Evolutionary conservation across 2,329 filamentous ascomycete species (phyloP), one percentile per base, ranked within the genome.

Genomic region (Xylariaceae sp.): DNA sequence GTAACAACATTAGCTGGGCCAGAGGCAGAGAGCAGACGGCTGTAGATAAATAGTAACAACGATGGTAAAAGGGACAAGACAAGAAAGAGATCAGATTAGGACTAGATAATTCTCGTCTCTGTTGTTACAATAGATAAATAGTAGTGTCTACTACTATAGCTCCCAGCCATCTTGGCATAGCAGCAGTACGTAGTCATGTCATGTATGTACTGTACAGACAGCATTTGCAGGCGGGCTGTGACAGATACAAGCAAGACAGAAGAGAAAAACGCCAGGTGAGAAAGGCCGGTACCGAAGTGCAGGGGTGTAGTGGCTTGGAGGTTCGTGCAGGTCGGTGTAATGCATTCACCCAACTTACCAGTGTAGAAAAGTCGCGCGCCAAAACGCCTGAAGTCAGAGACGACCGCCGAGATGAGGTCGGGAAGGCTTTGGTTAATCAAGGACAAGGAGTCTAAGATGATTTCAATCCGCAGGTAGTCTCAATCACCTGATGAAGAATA

Each of bases 401-500:
- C 46, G 30, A 60, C 45, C 53, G 48, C 57, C 37, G 49, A 58
- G 53, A 45, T 30, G 41, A 37, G 54, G 48, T 43, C 23, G 18
- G 41, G 27, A 46, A 58, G 49, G 53, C 59, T 63, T 62, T 70
- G 66, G 70, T 72, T 67, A 68, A 70, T 55, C 66, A 59, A 56
- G 58, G 48, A 48, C 56, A 64, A 47, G 62, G 61, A 60, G 48
- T 62, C 42, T 33, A 40, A 60, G 61, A 64, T 64, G 68, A 72
- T 70, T 67, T 65, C 64, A 60, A 63, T 76, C 75, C 75, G 76
- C 76, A 78, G 76, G 62, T 54, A 59, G 63, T 53, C 55, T 63
- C 57, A 71, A 80, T 83, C 81, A 83, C 78, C 79, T 81, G 81
- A 82, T 73, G 62, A 63, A 55, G 53, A 55, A 56, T 54, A 67